These are phyloP conservation scores for Globisporangium solare DNA, from an alignment of 352 stramenopile species.

Conservation along the genomic window DNA sequence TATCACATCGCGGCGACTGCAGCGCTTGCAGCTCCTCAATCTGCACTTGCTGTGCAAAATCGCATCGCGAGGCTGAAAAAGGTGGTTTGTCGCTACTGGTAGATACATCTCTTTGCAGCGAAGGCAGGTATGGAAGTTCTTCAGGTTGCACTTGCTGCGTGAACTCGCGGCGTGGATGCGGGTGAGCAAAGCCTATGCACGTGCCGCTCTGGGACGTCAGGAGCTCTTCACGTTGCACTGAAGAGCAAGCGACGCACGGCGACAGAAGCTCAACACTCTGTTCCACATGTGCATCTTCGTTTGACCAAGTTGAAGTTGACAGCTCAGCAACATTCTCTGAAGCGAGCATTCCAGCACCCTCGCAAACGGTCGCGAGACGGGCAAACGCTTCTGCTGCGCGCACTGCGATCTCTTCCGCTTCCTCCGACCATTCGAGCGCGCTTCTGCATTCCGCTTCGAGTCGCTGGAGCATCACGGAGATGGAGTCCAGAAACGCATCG, in stretches of 20 bases:
- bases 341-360: not conserved
- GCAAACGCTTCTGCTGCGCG: conserved; percentile 18
- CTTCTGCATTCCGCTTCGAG: conserved; percentile 5
- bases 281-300: not conserved
- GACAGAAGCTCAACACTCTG: not conserved
- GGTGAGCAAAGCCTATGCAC: not conserved
- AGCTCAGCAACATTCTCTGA: not conserved
- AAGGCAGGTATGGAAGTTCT: no score
- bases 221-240: not conserved
- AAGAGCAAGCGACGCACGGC: not conserved
- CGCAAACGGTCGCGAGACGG: conserved; percentile 17
- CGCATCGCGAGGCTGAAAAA: no score
- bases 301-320: not conserved
- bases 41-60: not conserved
- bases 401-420: conserved; percentile 5
- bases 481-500: conserved; percentile 25
- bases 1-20: no score
- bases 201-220: not conserved
- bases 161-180: not conserved
- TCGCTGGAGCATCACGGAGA: conserved; percentile 7
- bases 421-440: conserved; percentile 16
- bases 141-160: no score
- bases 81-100: no score
- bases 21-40: not conserved
- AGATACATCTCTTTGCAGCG: no score